phyloP scores from a whole-genome alignment of 1,139 yeast species.

The Debaryomyces singareniensis region DNA sequence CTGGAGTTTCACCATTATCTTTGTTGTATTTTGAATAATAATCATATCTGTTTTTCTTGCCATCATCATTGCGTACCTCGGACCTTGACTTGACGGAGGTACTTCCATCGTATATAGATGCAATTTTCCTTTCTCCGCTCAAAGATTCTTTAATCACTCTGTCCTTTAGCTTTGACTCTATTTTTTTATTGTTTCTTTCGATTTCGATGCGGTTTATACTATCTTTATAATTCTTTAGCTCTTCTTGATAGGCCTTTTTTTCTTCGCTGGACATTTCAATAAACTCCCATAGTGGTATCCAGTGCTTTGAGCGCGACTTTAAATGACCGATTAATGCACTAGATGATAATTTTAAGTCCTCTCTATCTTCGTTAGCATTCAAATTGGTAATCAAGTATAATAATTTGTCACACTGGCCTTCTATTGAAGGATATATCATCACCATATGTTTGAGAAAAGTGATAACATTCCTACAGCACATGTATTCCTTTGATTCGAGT shows the following conservation, averaged over 20 bases:
- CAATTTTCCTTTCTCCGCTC: conserved; percentile 9
- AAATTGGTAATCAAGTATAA: conserved; percentile 44
- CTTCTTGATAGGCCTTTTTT: conserved; percentile 15
- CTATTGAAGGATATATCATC: conserved; percentile 61
- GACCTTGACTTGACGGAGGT: conserved; percentile 13
- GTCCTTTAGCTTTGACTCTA: conserved; percentile 13
- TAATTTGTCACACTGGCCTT: conserved; percentile 58
- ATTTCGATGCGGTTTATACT: conserved; percentile 15
- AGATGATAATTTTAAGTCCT: conserved; percentile 75
- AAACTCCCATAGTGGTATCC: conserved; percentile 59
- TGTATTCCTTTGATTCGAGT: conserved; percentile 56
- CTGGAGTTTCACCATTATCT: conserved; percentile 4
- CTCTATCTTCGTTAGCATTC: conserved; percentile 54
- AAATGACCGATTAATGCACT: conserved; percentile 73
- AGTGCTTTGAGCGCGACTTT: conserved; percentile 47
- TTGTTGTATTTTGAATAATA: conserved; percentile 22
- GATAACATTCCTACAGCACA: conserved; percentile 77
- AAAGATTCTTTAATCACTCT: conserved; percentile 13
- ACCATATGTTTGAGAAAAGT: conserved; percentile 67
- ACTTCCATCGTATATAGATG: conserved; percentile 14
- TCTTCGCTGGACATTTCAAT: conserved; percentile 36
- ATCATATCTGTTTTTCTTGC: conserved; percentile 21
- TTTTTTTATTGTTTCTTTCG: conserved; percentile 11
- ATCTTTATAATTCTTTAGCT: conserved; percentile 16
- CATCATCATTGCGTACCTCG: conserved; percentile 13